Percentiles rank a stretch among this genome's conserved stretches.
Conservation (phyloP, 2,329 filamentous ascomycete genomes). For the Arthrobotrys pseudoclavata region DNA sequence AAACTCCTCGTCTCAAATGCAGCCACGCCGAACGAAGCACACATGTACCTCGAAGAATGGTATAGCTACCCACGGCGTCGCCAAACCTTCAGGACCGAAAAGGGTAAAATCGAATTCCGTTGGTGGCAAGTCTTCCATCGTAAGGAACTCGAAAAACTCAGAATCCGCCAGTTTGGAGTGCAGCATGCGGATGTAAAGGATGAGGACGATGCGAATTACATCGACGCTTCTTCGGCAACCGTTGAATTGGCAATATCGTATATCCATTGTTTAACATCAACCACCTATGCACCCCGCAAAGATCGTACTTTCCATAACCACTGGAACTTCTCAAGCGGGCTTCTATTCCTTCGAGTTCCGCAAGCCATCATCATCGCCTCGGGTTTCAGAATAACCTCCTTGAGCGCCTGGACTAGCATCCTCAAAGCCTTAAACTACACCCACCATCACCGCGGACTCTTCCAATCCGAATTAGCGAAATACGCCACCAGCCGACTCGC, state of each 20-base stretch:
- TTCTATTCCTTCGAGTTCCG: conserved; percentile 42
- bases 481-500: conserved; percentile 16
- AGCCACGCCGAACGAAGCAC: conserved; percentile 15
- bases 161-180: conserved; percentile 22
- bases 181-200: conserved; percentile 1
- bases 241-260: conserved; percentile 38
- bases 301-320: conserved; percentile 18
- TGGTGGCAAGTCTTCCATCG: conserved; percentile 41
- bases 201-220: neutral
- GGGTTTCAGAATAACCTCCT: conserved; percentile 20
- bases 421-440: conserved; percentile 50
- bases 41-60: conserved; percentile 46
- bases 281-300: conserved; percentile 32
- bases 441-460: conserved; percentile 40
- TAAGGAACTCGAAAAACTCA: conserved; percentile 26
- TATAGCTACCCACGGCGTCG: conserved; percentile 31
- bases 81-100: conserved; percentile 18
- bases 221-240: conserved; percentile 20
- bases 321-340: conserved; percentile 23
- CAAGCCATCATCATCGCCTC: conserved; percentile 50
- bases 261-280: conserved; percentile 35
- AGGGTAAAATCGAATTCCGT: conserved; percentile 6
- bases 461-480: conserved; percentile 29
- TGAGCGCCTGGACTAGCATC: conserved; percentile 41
- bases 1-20: conserved; percentile 42